These are phyloP conservation scores for Coemansia sp. DNA, from an alignment of 192 early-diverging fungal species.

Conservation along the genomic window DNA sequence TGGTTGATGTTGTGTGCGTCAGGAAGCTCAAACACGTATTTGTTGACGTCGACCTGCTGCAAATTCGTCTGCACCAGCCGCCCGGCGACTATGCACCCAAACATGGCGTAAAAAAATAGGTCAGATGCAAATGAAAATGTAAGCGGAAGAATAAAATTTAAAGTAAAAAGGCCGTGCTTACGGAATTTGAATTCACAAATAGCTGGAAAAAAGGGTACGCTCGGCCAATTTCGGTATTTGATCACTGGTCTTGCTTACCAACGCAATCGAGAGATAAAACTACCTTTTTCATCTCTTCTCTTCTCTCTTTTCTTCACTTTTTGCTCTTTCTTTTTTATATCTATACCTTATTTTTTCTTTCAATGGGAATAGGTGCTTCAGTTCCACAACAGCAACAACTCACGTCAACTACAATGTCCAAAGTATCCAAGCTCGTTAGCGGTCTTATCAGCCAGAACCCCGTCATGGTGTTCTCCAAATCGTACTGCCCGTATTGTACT, in stretches of 20 bases:
- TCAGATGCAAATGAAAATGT: background rate
- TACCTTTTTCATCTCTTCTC: background rate
- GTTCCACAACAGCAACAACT: conserved; percentile 7
- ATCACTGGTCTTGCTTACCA: background rate
- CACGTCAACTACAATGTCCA: conserved; percentile 16
- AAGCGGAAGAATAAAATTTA: background rate
- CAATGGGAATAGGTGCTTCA: conserved; percentile 18
- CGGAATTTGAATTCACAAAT: background rate
- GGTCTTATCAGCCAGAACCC: conserved; percentile 36
- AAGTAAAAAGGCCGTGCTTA: background rate
- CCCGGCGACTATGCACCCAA: conserved; percentile 91
- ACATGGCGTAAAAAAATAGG: conserved; percentile 57
- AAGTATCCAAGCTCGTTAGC: conserved; percentile 33
- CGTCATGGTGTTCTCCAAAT: conserved; percentile 75
- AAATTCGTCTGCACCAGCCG: conserved; percentile 89
- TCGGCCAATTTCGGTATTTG: background rate
- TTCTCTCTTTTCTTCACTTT: background rate
- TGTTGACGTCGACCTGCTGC: conserved; percentile 81
- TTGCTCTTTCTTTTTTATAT: conserved; percentile 2
- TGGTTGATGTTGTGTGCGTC: conserved; percentile 90
- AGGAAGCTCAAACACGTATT: conserved; percentile 87
- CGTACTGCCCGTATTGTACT: conserved; percentile 68
- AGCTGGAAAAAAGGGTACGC: background rate
- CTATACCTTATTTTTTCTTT: background rate
- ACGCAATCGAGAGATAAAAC: background rate